Evolutionary conservation across 345 rosid genomes (phyloP), one percentile per base, ranked within the genome.

Genomic region (Cardamine chenopodiifolia): DNA sequence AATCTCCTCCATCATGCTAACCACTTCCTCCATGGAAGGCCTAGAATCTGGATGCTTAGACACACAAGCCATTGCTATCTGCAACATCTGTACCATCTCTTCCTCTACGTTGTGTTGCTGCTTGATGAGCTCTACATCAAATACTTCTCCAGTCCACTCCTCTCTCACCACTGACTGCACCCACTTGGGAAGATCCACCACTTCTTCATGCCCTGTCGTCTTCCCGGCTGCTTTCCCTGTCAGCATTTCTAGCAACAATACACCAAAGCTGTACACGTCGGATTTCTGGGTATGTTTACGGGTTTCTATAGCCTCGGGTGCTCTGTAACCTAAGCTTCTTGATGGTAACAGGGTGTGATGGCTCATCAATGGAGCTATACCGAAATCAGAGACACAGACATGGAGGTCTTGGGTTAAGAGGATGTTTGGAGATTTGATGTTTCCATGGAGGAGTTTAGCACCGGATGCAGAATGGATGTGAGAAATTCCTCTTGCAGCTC

Each of bases 61-160:
- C 32, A 90, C 93, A 29, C 98, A 94, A 3, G 95, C 84, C 96
- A 94, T 84, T 56, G 96, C 97, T 77, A 90, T 79, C 77, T 94
- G 96, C 62, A 94, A 90, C 96, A 89, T 90, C 84, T 88, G 90
- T 68, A 94, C 96, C 90, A 94, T 81, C 82, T 91, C 98, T 76
- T 91, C 98, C 70, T 94, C 92, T 1, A 84, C 85, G 49, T 86
- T 85, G 35, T 76, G 60, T n/a, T 82, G 80, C 35, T 82, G 83
- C 73, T 77, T 90, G 75, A 88, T 81, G 15, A 92, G 88, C 78
- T 92, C 96, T 15, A 83, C 84, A 10, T 90, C 98, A 65, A 90
- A 92, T 70, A 92, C 98, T 83, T 92, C 98, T 0, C 96, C 87
- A 6, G 98, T 90, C 98, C 98, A 92, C 76, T 92, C 96, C 80